Conservation (phyloP, 2,329 filamentous ascomycete genomes). For the Intubia oerlemansii region DNA sequence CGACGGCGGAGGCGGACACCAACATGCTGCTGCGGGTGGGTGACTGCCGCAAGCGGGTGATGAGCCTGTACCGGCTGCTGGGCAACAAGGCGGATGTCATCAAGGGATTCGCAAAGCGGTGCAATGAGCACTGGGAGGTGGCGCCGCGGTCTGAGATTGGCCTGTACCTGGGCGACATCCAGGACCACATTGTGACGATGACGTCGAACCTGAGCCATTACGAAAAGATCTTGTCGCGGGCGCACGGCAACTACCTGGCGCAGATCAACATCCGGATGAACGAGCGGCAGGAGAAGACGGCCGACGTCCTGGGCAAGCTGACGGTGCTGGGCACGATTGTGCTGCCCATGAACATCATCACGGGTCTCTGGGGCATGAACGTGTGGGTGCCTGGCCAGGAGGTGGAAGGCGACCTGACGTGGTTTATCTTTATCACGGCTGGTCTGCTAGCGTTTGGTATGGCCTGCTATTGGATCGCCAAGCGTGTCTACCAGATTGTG, state of each 20-base stretch:
- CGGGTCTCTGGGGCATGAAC: constrained; percentile 98
- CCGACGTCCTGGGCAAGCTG: constrained; percentile 82
- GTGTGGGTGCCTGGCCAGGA: constrained; percentile 88
- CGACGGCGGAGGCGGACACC: constrained; percentile 6
- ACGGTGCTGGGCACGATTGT: constrained; percentile 95
- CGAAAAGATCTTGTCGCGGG: constrained; percentile 79
- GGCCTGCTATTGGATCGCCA: constrained; percentile 61
- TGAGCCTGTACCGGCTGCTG: constrained; percentile 78
- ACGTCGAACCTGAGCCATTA: constrained; percentile 90
- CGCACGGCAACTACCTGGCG: constrained; percentile 93
- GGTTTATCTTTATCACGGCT: constrained; percentile 57
- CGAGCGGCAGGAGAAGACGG: constrained; percentile 86
- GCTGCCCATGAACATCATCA: constrained; percentile 96
- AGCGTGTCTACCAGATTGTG: constrained; percentile 64
- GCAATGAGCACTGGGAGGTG: constrained; percentile 95
- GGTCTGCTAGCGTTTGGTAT: constrained; percentile 62
- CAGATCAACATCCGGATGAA: constrained; percentile 99
- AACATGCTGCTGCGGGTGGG: constrained; percentile 81
- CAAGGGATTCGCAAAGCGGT: constrained; percentile 95
- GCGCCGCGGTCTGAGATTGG: constrained; percentile 90
- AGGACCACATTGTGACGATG: constrained; percentile 99
- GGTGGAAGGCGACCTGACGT: constrained; percentile 48
- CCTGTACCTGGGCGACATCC: constrained; percentile 93
- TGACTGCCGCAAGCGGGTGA: constrained; percentile 90
- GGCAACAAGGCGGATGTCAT: constrained; percentile 98